Conservation (phyloP, 1,139 yeast genomes). For the Protomyces gravidus region DNA sequence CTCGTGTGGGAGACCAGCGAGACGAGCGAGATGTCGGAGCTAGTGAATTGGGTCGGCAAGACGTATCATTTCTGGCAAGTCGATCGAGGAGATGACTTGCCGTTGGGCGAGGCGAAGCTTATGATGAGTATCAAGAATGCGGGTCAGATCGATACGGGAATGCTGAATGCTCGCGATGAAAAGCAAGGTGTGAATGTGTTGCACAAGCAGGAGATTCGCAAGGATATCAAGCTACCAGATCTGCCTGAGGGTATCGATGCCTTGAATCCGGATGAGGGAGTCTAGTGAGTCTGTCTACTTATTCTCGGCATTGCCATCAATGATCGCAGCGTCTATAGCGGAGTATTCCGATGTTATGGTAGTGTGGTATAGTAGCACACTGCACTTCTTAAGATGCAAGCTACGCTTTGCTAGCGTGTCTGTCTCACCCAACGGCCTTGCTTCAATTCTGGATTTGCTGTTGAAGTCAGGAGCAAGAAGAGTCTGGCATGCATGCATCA, state of each 20-base stretch:
- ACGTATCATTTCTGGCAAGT: conserved; percentile 30
- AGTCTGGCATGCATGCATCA: no score
- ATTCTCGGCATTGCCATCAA: no score
- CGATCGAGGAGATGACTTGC: conserved; percentile 29
- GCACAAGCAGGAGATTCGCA: conserved; percentile 19
- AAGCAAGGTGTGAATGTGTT: background rate
- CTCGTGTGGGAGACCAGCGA: conserved; percentile 28
- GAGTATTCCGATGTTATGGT: no score
- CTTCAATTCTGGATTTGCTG: no score
- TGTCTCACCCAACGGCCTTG: no score
- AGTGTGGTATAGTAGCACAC: no score
- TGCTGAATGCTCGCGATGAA: conserved; percentile 21
- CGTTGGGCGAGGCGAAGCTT: conserved; percentile 27
- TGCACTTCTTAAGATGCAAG: no score
- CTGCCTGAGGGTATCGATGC: conserved; percentile 8
- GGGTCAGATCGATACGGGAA: conserved; percentile 15
- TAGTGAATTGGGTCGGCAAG: conserved; percentile 26
- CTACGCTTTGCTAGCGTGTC: no score
- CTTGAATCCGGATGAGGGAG: no score
- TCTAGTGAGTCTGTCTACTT: no score
- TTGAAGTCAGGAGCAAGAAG: no score
- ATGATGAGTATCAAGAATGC: conserved; percentile 23
- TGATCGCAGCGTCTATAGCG: no score
- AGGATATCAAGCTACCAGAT: conserved; percentile 11
- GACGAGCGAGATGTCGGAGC: conserved; percentile 25